Percentiles rank a stretch among this genome's conserved stretches.
phyloP scores from a whole-genome alignment of 306 rosid genomes.

The Potentilla sterilis region DNA sequence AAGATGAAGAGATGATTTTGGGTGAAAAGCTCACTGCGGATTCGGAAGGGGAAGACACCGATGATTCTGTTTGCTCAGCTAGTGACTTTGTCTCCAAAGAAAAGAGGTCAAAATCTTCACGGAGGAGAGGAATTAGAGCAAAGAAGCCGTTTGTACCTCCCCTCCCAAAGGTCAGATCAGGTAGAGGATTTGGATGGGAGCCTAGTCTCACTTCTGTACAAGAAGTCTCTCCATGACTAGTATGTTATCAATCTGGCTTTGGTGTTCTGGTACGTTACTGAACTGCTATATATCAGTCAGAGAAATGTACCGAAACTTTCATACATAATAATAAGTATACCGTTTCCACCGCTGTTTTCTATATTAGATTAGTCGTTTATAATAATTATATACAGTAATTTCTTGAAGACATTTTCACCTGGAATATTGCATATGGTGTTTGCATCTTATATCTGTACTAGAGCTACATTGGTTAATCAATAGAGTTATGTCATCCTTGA shows the following conservation, averaged over 20 bases:
- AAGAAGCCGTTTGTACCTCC: conserved; percentile 63
- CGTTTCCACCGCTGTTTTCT: conserved; percentile 1
- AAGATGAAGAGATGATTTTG: conserved; percentile 23
- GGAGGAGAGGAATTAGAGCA: conserved; percentile 37
- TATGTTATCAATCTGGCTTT: background rate
- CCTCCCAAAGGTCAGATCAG: conserved; percentile 45
- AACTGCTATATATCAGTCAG: conserved; percentile 11
- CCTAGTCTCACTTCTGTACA: conserved; percentile 60
- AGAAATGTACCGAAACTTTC: background rate
- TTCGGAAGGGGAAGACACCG: conserved; percentile 25
- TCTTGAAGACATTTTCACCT: background rate
- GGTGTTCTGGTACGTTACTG: conserved; percentile 14
- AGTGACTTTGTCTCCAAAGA: conserved; percentile 37
- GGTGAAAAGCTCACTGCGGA: conserved; percentile 27
- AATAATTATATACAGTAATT: background rate
- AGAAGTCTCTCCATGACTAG: conserved; percentile 65
- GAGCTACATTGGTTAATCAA: background rate
- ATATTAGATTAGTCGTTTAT: background rate
- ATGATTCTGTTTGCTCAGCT: conserved; percentile 42
- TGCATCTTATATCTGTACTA: background rate
- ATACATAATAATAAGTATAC: conserved; percentile 10
- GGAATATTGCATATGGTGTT: background rate
- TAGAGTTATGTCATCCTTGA: background rate
- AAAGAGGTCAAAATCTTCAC: conserved; percentile 24
- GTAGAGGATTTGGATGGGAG: conserved; percentile 48